Evolutionary conservation across 2,329 filamentous ascomycete genomes (phyloP), one percentile per base, ranked within the genome.

Genomic region (Alternaria hordeiaustralica): DNA sequence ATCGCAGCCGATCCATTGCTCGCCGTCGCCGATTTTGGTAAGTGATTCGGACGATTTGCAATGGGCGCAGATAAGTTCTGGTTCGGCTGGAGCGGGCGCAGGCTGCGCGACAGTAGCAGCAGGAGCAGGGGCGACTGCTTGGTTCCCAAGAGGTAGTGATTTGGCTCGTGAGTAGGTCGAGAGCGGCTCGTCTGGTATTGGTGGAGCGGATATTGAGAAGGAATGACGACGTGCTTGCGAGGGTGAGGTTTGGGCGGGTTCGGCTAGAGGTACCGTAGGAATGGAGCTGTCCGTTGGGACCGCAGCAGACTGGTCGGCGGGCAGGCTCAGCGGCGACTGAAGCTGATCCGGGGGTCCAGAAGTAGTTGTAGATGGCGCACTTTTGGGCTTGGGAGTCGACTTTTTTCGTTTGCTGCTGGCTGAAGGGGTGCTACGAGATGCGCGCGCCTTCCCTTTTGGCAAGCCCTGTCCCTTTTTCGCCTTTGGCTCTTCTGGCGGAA

Each of bases 1-100:
- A 75, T 91, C 88, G 73, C 89, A 91, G 45, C 86, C 87, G 65
- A 91, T 89, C 89, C 89, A 91, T 58, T 87, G 83, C 66, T 89
- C 86, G 62, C 84, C 82, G 57, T 88, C 87, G 11, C 81, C 83
- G 33, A 84, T 83, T 21, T 82, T 77, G 36, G 84, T 83, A 55
- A 85, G 83, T 20, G 87, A 84, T 49, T 87, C 83, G 33, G 85
- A 81, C 59, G 86, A 83, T 44, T 86, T 83, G 73, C 88, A 90
- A 25, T 84, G 83, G 33, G 86, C 86, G 72, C 88, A 90, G 9
- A 85, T 78, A 12, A 82, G 82, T 71, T 83, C 73, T 15, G 71
- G 81, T 76, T 75, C 72, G 28, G 65, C 50, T 21, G 62, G 63
- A 12, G 64, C 58, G 15, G 65, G 69, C 51, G 61, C 26, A 23